These are phyloP conservation scores for Lactarius tabidus DNA, from an alignment of 768 basidiomycete species.

Conservation along the genomic window DNA sequence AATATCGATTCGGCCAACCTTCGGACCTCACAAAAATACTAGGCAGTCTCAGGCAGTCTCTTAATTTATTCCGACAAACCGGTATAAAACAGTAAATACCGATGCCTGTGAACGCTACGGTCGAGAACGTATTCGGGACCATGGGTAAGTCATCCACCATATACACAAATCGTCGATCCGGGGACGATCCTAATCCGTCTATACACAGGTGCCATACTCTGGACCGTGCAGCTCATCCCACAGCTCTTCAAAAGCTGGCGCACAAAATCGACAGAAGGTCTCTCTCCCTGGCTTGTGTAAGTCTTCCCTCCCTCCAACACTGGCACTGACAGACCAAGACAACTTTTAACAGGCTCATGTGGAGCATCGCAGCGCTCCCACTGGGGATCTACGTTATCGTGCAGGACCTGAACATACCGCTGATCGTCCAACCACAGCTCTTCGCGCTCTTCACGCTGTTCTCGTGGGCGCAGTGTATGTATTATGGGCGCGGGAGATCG, in stretches of 20 bases:
- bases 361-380: slow-evolving; percentile 56
- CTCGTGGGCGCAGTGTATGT: slow-evolving; percentile 71
- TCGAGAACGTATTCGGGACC: slow-evolving; percentile 68
- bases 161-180: too few species aligned
- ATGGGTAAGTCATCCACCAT: slow-evolving; percentile 34
- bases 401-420: slow-evolving; percentile 64
- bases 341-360: slow-evolving; percentile 50
- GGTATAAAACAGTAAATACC: too few species aligned
- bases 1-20: too few species aligned
- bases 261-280: slow-evolving; percentile 60
- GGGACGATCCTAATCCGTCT: too few species aligned
- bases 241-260: slow-evolving; percentile 73
- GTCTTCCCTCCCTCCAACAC: not conserved
- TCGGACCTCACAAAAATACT: too few species aligned
- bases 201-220: slow-evolving; percentile 60
- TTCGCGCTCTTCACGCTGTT: slow-evolving; percentile 58
- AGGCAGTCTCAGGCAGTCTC: too few species aligned
- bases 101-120: slow-evolving; percentile 25
- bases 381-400: slow-evolving; percentile 66
- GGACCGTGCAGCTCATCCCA: slow-evolving; percentile 65
- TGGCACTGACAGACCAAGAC: not conserved
- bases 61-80: too few species aligned
- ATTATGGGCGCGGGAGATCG: slow-evolving; percentile 52
- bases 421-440: slow-evolving; percentile 63
- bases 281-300: slow-evolving; percentile 66